Conservation (phyloP, 2,329 filamentous ascomycete genomes). For the Epichloe sp. region DNA sequence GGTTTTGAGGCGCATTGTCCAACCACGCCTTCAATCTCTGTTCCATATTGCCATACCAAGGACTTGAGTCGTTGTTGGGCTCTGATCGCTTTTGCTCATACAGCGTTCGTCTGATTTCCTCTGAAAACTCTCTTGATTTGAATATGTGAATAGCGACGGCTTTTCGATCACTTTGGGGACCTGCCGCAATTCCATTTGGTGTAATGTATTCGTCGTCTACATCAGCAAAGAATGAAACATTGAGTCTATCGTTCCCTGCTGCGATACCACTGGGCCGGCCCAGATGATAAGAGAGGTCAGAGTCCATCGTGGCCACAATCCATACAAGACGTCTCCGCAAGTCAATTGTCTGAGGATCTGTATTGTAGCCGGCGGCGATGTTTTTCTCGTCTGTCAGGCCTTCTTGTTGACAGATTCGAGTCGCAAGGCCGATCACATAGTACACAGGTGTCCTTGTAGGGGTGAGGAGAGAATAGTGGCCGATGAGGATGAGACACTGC, state of each 20-base stretch:
- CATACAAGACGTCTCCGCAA: constrained; percentile 82
- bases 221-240: constrained; percentile 73
- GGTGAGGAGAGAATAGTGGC: constrained; percentile 82
- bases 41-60: constrained; percentile 77
- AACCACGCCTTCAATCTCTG: constrained; percentile 69
- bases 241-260: constrained; percentile 66
- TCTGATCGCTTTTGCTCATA: constrained; percentile 74
- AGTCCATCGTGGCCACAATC: constrained; percentile 81
- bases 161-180: constrained; percentile 67
- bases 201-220: constrained; percentile 79
- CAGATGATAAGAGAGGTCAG: constrained; percentile 74
- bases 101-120: constrained; percentile 73
- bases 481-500: constrained; percentile 79
- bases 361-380: constrained; percentile 49
- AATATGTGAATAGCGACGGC: constrained; percentile 84
- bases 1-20: constrained; percentile 58
- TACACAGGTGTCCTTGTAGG: constrained; percentile 87
- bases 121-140: constrained; percentile 77
- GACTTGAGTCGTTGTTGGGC: constrained; percentile 66
- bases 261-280: constrained; percentile 79
- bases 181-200: constrained; percentile 57
- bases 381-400: constrained; percentile 83
- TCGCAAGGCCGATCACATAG: constrained; percentile 80
- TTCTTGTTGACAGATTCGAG: constrained; percentile 77
- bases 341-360: constrained; percentile 68